Base-by-base conservation (phyloP, 371 early-diverging fungal genomes). In the Rhizomucor pusillus region DNA sequence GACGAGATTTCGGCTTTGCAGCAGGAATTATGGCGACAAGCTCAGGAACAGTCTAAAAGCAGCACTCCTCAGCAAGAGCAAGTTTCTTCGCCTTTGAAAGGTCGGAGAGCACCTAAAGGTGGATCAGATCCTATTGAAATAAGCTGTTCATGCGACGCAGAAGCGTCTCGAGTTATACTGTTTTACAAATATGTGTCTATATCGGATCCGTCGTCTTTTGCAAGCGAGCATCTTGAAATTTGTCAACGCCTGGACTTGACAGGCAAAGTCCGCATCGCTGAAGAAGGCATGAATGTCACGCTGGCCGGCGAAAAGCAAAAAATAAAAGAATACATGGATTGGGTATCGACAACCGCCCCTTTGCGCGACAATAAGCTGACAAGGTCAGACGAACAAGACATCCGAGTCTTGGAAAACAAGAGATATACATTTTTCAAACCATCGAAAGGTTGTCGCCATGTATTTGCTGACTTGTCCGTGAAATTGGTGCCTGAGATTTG, bases 401-500 rank as follows among this genome's bases (percentile, higher is more conserved):
- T 44, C 7, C 13, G 10, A 13, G 18, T 13, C 33, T 33, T 16
- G 12, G 34, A 5, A 46, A 53, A 18, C 11, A 48, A 52, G 14
- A 55, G 60, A 5, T 66, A 69, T 43, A 22, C 54, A n/a, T 87
- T 87, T 54, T 89, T 89, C 56, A 89, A 89, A 39, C 89, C 89
- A 14, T 79, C 81, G 1, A 37, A 48, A n/a, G 89, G 89, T 3
- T 89, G 89, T 51, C 51, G 43, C 0, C 89, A 89, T 60, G 84
- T 81, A 5, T 88, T 88, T 75, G 71, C 73, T 3, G 75, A 70
- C 19, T 49, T 84, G 2, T 81, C 81, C 1, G 75, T 89, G 59
- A 85, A 84, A 52, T 54, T 80, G 0, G 85, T 87, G 3, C 77
- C 81, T n/a, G 88, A 88, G 56, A 84, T 88, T 1, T 87, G 89